A percentile compares a stretch with the other conserved stretches of the same genome.
Conservation (phyloP, 768 basidiomycete species). For the Rhodocollybia butyracea region DNA sequence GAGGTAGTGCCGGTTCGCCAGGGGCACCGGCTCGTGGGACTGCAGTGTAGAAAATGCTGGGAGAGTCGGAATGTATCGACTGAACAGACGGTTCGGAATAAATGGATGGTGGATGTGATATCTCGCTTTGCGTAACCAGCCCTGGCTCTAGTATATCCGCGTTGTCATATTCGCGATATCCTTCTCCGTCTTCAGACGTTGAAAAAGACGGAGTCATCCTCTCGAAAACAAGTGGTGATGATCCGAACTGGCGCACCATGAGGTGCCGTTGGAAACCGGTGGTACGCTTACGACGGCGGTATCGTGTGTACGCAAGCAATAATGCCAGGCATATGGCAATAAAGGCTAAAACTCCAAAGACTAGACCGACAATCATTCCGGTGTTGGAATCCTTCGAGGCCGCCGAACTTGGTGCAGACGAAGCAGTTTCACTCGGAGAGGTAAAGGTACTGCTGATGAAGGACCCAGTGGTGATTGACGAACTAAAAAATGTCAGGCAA, state of each 20-base stretch:
- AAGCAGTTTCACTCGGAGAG: background rate
- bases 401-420: background rate
- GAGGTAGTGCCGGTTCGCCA: background rate
- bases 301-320: slow-evolving; percentile 2
- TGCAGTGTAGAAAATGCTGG: slow-evolving; percentile 3
- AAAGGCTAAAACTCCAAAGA: slow-evolving; percentile 2
- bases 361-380: slow-evolving; percentile 1
- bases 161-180: background rate
- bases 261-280: background rate
- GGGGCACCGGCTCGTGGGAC: background rate
- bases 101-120: background rate
- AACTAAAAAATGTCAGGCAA: too few relatives aligned
- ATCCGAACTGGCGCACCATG: slow-evolving; percentile 1
- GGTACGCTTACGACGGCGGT: background rate
- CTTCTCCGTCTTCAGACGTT: background rate
- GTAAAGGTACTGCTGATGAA: background rate
- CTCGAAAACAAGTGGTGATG: slow-evolving; percentile 4
- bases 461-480: background rate
- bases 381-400: background rate
- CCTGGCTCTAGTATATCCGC: background rate
- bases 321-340: background rate
- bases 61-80: slow-evolving; percentile 3
- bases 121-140: background rate
- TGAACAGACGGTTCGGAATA: slow-evolving; percentile 1
- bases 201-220: background rate